phyloP scores from a whole-genome alignment of 441 rosid genomes.

The Mallotus japonicus region DNA sequence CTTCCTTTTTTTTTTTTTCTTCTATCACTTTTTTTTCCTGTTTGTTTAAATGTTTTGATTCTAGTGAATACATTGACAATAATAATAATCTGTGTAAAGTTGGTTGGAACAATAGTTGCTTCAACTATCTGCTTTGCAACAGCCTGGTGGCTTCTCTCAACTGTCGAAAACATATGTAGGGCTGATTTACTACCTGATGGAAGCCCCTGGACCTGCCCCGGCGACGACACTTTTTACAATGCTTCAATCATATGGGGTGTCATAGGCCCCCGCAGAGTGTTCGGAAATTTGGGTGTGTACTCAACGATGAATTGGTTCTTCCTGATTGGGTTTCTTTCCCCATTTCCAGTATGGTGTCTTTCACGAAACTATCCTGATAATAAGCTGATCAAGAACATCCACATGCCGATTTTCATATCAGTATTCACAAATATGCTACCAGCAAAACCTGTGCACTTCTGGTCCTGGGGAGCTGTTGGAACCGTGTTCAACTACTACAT shows the following conservation, averaged over 20 bases:
- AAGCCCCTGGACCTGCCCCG: constrained; percentile 94
- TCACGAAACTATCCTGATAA: constrained; percentile 63
- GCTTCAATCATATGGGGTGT: constrained; percentile 98
- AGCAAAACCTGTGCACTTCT: constrained; percentile 64
- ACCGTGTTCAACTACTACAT: constrained; percentile 60
- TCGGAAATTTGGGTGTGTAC: constrained; percentile 57
- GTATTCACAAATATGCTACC: constrained; percentile 54
- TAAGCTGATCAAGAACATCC: constrained; percentile 59
- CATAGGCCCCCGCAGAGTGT: constrained; percentile 80
- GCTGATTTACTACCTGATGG: constrained; percentile 54
- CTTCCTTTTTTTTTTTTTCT: not conserved
- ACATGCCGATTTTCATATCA: constrained; percentile 62
- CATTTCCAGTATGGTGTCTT: constrained; percentile 67
- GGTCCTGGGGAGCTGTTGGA: constrained; percentile 67
- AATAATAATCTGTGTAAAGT: constrained; percentile 24
- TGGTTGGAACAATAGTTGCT: constrained; percentile 63
- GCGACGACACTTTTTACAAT: constrained; percentile 72
- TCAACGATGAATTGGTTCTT: constrained; percentile 68
- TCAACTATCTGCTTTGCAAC: constrained; percentile 62
- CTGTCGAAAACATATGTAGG: constrained; percentile 62
- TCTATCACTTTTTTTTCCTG: too few relatives aligned
- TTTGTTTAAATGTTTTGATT: too few relatives aligned
- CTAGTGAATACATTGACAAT: too few relatives aligned
- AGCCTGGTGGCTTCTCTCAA: constrained; percentile 81
- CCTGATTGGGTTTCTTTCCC: constrained; percentile 68